Conservation (phyloP, 2,329 filamentous ascomycete species). For the Colletotrichum melonis region DNA sequence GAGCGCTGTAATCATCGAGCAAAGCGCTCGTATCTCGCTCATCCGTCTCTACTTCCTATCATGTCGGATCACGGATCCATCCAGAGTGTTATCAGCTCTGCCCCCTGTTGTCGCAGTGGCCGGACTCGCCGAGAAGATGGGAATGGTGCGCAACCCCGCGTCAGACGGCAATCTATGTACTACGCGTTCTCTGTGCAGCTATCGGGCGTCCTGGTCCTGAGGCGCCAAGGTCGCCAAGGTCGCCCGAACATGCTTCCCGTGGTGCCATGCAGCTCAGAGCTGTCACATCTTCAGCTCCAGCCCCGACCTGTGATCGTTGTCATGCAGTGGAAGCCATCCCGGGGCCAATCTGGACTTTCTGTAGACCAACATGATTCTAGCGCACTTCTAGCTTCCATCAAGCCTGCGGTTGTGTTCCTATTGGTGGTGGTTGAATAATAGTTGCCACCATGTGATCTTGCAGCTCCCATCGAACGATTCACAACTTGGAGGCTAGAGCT, state of each 20-base stretch:
- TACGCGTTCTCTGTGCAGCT: background rate
- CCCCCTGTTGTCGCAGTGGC: conserved; percentile 7
- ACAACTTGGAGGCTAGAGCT: background rate
- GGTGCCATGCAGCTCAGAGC: background rate
- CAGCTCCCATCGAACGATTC: background rate
- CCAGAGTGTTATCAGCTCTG: background rate
- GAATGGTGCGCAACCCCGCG: background rate
- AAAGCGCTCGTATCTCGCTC: background rate
- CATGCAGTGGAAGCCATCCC: background rate
- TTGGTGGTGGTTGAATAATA: background rate
- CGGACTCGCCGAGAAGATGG: conserved; percentile 7
- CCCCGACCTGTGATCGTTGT: background rate
- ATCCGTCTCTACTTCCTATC: background rate
- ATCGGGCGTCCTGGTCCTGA: background rate
- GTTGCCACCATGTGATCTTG: background rate
- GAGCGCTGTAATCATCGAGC: background rate
- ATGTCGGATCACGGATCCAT: background rate
- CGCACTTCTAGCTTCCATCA: conserved; percentile 7
- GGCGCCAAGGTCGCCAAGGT: background rate
- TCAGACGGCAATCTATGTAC: background rate
- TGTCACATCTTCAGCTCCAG: background rate
- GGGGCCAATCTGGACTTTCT: background rate
- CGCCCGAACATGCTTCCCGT: background rate
- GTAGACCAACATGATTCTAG: conserved; percentile 13
- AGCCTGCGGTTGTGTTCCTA: background rate